Evolutionary conservation across 2,329 filamentous ascomycete species (phyloP).

Genomic region (Arthrinium puccinioides): DNA sequence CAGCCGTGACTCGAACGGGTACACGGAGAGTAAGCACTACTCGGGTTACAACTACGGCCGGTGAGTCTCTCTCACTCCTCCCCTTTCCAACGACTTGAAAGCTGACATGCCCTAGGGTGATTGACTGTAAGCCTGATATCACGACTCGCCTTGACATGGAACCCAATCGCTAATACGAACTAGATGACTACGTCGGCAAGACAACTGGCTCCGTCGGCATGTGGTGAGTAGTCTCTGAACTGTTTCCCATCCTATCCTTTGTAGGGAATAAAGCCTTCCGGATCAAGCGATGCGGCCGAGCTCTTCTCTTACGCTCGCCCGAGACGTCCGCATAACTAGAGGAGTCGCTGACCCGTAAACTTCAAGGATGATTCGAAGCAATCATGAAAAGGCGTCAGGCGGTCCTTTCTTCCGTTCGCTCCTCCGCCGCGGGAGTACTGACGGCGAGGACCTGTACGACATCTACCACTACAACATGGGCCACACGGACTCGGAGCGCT

Average conservation of each 20-base stretch:
- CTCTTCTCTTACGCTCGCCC: too few relatives aligned
- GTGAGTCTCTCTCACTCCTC: too few relatives aligned
- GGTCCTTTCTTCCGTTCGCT: slow-evolving; percentile 31
- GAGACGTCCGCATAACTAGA: too few relatives aligned
- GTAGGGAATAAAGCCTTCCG: too few relatives aligned
- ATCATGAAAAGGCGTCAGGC: slow-evolving; percentile 32
- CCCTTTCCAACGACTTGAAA: too few relatives aligned
- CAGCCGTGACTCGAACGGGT: slow-evolving; percentile 16
- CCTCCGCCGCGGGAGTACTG: slow-evolving; percentile 25
- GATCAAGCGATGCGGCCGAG: too few relatives aligned
- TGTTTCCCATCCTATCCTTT: too few relatives aligned
- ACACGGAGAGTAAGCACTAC: slow-evolving; percentile 33
- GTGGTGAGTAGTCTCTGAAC: too few relatives aligned
- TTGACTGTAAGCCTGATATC: slow-evolving; percentile 22
- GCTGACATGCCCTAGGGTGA: too few relatives aligned
- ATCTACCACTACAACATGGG: slow-evolving; percentile 36
- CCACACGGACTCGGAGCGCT: slow-evolving; percentile 31
- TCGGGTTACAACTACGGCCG: slow-evolving; percentile 29
- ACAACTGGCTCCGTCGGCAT: slow-evolving; percentile 26
- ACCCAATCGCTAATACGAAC: too few relatives aligned
- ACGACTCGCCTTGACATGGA: too few relatives aligned
- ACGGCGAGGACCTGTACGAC: slow-evolving; percentile 32
- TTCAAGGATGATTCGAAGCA: slow-evolving; percentile 30
- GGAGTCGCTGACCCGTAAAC: too few relatives aligned
- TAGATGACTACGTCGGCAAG: slow-evolving; percentile 30